Base-by-base conservation (phyloP, 2,329 filamentous ascomycete species). In the Incumbomyces lentus region DNA sequence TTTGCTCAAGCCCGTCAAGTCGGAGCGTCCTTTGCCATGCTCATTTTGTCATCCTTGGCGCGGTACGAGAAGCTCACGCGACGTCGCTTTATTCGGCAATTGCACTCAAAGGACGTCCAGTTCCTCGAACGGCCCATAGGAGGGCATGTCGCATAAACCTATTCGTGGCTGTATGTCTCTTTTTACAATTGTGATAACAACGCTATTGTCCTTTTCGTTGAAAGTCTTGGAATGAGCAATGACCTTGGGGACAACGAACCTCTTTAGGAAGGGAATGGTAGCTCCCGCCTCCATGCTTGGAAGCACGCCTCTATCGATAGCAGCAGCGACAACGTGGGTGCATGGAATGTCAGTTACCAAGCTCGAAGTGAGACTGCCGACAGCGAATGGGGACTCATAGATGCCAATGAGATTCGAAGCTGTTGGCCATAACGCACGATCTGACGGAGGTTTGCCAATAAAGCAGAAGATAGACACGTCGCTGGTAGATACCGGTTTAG, bases 391-490 rank as follows among this genome's bases (percentile, higher is more conserved):
- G 12, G 79, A 66, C 13, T 73, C 75, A 52, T 82, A 73, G 0
- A 75, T 75, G 2, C 83, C 83, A 2, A 82, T 71, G 8, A 82
- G 69, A 50, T 75, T 80, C 1, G 64, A 57, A 0, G 75, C 71
- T 34, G 61, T 59, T 1, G 69, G 59, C 81, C 81, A 85, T 1
- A 60, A 56, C 4, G 53, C 52, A 1, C 68, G 56, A 33, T 78
- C 66, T 2, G 58, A 53, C 0, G 73, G 66, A 1, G 70, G 65
- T 2, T 70, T 60, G 0, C 80, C 84, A 1, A 87, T 59, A 63
- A 88, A 89, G 49, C 89, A 67, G 58, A 82, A 76, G 16, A 90
- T 68, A 45, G 70, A 71, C 57, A 82, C 86, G 0, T 81, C 77
- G 1, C 73, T 75, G 10, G 73, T 68, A 7, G 84, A 62, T 2